Evolutionary conservation across 495 filamentous ascomycete species (phyloP), one percentile per base, ranked within the genome.

Genomic region (Xanthoparmelia taractica): DNA sequence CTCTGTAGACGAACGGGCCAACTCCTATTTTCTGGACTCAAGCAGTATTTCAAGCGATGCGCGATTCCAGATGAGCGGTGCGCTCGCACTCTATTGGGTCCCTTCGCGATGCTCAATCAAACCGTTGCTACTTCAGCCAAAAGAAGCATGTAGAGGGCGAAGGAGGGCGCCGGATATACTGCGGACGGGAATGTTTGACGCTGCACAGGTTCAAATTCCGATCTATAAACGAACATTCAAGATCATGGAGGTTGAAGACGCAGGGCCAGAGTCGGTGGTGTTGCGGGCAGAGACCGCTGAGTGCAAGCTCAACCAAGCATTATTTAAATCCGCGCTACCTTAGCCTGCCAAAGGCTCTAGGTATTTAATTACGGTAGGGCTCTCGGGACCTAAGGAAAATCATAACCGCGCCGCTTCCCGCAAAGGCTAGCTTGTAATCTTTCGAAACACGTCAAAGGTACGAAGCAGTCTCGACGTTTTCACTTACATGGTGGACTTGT

Each of bases 71-170:
- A 54, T 20, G 17, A 33, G 13, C 1, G 15, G 50, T 7, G 20
- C 50, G 50, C 27, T 20, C 17, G 50, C 50, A 54, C 50, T 54
- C 50, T 8, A 15, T 31, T 2, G 20, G 29, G 17, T 33, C n/a
- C n/a, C n/a, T n/a, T 20, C 29, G 27, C 11, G 50, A 54, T 20
- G 50, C 50, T 33, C 50, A 54, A 54, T 54, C 50, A 54, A 54
- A 29, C 50, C 17, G 8, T 33, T 33, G 50, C 1, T 33, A 29
- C 50, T 29, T 54, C 29, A 15, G 25, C 10, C 0, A 27, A 50
- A 27, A 50, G 47, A 50, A 50, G 47, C 47, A 27, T 50, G 25
- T 0, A 50, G 23, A 50, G 25, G 50, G 50, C 7, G 29, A 33
- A 27, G 12, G 5, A 52, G 27, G 31, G 48, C 25, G 50, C 27